Percentiles rank a stretch among this genome's conserved stretches.
Evolutionary conservation across 2,329 filamentous ascomycete genomes (phyloP).

Genomic region (Clarireedia paspali): DNA sequence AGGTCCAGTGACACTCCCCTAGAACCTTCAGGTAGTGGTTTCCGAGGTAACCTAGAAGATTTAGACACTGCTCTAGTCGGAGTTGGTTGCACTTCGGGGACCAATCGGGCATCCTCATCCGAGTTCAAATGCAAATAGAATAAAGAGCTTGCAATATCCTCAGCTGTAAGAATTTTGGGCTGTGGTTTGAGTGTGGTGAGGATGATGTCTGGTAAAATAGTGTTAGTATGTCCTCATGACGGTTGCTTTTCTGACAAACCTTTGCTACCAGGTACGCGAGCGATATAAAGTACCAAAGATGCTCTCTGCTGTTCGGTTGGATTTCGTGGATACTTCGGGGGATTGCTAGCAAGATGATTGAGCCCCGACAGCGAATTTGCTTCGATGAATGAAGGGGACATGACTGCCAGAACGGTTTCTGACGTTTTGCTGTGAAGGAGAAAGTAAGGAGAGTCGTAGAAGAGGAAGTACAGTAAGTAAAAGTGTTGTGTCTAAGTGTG

Average conservation of each 20-base stretch:
- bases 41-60: constrained; percentile 23
- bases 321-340: constrained; percentile 76
- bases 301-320: constrained; percentile 61
- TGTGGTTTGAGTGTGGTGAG: constrained; percentile 86
- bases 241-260: constrained; percentile 42
- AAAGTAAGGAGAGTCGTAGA: too few species aligned
- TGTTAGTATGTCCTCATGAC: background rate
- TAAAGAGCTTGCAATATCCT: constrained; percentile 79
- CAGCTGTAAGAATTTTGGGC: constrained; percentile 77
- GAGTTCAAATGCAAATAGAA: constrained; percentile 84
- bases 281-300: constrained; percentile 81
- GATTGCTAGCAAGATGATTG: constrained; percentile 75
- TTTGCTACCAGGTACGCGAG: constrained; percentile 83
- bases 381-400: constrained; percentile 45
- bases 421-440: too few species aligned
- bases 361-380: constrained; percentile 76
- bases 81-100: constrained; percentile 23
- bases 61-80: constrained; percentile 11
- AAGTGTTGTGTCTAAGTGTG: too few species aligned
- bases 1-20: constrained; percentile 20
- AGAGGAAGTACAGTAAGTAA: background rate
- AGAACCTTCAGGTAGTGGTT: constrained; percentile 25
- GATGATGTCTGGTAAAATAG: constrained; percentile 18
- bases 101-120: constrained; percentile 44
- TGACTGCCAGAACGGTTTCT: background rate